A percentile compares a stretch with the other conserved stretches of the same genome.
Conservation (phyloP, 176 grass and related monocot genomes). For the Dendrocalamus sinicus region DNA sequence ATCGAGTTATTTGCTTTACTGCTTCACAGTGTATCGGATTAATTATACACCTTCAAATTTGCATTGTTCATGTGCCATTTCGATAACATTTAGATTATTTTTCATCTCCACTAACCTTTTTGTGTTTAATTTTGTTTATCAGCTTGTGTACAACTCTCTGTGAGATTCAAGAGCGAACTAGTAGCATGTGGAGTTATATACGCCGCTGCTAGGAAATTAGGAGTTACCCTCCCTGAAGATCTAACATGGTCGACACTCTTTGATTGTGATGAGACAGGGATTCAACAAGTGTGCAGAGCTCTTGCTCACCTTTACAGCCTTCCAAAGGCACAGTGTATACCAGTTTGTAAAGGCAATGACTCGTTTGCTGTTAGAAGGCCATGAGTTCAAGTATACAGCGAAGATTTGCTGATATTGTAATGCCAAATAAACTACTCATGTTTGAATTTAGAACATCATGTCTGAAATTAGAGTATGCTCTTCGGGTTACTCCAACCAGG, state of each 20-base stretch:
- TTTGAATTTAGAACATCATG: too few relatives aligned
- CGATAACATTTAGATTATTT: neutral
- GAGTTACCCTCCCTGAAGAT: constrained; percentile 50
- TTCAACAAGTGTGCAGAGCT: constrained; percentile 54
- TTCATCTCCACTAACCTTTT: neutral
- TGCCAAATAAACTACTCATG: neutral
- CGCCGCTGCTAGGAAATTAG: constrained; percentile 51
- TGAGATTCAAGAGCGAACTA: constrained; percentile 63
- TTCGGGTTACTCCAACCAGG: too few relatives aligned
- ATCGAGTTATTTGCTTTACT: neutral
- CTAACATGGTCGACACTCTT: constrained; percentile 58
- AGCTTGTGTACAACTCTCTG: constrained; percentile 58
- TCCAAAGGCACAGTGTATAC: constrained; percentile 49
- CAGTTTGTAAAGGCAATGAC: constrained; percentile 60
- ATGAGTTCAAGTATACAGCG: neutral
- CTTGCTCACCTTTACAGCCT: constrained; percentile 58
- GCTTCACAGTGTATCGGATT: neutral
- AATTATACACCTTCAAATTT: neutral
- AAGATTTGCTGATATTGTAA: neutral
- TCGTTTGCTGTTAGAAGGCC: constrained; percentile 46
- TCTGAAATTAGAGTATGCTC: too few relatives aligned
- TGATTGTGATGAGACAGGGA: constrained; percentile 47
- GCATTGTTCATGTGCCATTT: neutral
- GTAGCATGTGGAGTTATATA: constrained; percentile 64
- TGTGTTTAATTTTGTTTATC: neutral